Evolutionary conservation across 805 yeast species (phyloP).

Genomic region (Metschnikowia koreensis): DNA sequence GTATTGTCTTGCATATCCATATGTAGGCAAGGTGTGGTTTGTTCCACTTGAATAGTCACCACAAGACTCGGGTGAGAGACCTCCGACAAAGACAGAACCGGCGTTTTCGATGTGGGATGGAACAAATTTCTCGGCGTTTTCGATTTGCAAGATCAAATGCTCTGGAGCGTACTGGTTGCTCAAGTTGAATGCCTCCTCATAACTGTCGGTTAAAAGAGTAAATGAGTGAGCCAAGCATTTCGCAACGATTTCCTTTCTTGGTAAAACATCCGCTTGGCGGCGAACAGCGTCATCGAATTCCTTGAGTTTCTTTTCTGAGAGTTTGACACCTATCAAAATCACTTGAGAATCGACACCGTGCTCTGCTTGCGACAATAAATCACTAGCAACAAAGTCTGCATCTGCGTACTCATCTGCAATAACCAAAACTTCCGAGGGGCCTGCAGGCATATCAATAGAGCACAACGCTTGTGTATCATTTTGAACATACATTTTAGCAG

Average conservation of each 20-base stretch:
- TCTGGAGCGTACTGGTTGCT: slow-evolving; percentile 96
- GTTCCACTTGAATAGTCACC: slow-evolving; percentile 99
- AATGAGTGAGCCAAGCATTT: slow-evolving; percentile 91
- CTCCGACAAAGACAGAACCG: slow-evolving; percentile 95
- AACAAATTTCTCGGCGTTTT: slow-evolving; percentile 72
- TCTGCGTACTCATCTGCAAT: slow-evolving; percentile 85
- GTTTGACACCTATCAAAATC: slow-evolving; percentile 77
- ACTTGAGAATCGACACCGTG: slow-evolving; percentile 99
- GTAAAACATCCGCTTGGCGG: slow-evolving; percentile 76
- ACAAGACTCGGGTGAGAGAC: slow-evolving; percentile 94
- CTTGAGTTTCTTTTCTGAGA: slow-evolving; percentile 56
- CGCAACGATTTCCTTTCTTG: slow-evolving; percentile 91
- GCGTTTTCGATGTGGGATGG: slow-evolving; percentile 78
- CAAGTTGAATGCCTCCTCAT: slow-evolving; percentile 80
- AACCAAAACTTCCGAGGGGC: slow-evolving; percentile 98
- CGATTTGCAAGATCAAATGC: slow-evolving; percentile 89
- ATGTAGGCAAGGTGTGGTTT: slow-evolving; percentile 97
- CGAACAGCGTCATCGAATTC: slow-evolving; percentile 81
- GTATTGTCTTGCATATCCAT: slow-evolving; percentile 97
- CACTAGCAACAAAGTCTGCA: slow-evolving; percentile 96
- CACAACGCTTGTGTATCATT: slow-evolving; percentile 94
- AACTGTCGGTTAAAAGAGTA: slow-evolving; percentile 63
- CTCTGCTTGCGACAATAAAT: slow-evolving; percentile 95
- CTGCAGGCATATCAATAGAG: slow-evolving; percentile 99
- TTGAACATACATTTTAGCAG: slow-evolving; percentile 96